Percentiles rank a stretch among this genome's conserved stretches.
Conservation (phyloP, 1,284 basidiomycete genomes). For the Melanopsichium pennsylvanicum region DNA sequence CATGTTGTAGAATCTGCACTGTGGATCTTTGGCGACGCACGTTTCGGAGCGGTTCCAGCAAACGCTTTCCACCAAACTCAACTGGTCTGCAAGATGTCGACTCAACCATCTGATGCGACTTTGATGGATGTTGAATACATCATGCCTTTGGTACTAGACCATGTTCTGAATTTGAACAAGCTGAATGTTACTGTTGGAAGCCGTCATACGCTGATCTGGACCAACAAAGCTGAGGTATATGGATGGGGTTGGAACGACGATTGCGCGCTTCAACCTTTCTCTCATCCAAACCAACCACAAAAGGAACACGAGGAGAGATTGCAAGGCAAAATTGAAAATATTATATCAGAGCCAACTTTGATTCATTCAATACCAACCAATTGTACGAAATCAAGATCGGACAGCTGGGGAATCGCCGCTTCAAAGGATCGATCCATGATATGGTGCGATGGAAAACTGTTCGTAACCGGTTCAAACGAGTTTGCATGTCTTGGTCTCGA, state of each 20-base stretch:
- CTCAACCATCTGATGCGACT: neutral
- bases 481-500: conserved; percentile 6
- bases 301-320: too few relatives aligned
- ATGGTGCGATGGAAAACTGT: neutral
- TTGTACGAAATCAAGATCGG: too few relatives aligned
- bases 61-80: neutral
- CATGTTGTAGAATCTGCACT: neutral
- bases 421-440: conserved; percentile 8
- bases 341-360: conserved; percentile 13
- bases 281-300: neutral
- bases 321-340: conserved; percentile 1
- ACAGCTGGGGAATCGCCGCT: neutral
- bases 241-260: conserved; percentile 46
- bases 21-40: conserved; percentile 29
- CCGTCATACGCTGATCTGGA: conserved; percentile 21
- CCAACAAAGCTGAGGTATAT: conserved; percentile 19
- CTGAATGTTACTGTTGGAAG: conserved; percentile 3
- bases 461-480: conserved; percentile 17
- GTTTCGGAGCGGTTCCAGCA: conserved; percentile 26
- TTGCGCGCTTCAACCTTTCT: conserved; percentile 4
- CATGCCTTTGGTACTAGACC: conserved; percentile 18
- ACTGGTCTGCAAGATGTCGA: neutral
- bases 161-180: too few relatives aligned
- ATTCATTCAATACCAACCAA: too few relatives aligned
- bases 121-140: conserved; percentile 6